Conservation (phyloP, 2,329 filamentous ascomycete genomes). For the Neurospora sp. region DNA sequence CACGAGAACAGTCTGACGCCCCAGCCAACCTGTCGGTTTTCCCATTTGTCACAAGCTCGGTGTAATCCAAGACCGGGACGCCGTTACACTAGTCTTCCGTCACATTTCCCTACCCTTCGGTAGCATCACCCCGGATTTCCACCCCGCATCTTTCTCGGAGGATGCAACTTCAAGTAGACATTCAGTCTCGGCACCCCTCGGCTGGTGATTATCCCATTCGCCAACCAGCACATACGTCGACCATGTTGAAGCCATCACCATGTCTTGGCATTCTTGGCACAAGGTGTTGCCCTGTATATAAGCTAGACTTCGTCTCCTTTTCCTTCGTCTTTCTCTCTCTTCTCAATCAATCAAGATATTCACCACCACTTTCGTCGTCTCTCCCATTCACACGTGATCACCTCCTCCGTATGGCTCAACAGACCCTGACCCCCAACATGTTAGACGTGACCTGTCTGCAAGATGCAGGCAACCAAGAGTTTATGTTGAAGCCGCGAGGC, state of each 20-base stretch:
- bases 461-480: background rate
- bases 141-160: conserved; percentile 13
- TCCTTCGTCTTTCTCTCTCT: no score
- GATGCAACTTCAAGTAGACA: conserved; percentile 13
- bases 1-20: background rate
- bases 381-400: no score
- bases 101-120: background rate
- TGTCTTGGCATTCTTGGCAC: no score
- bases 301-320: no score
- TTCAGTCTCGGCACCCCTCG: conserved; percentile 3
- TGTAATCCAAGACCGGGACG: background rate
- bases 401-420: no score
- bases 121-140: background rate
- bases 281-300: no score
- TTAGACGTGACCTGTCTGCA: background rate
- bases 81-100: background rate
- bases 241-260: no score
- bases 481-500: background rate
- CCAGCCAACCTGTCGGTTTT: background rate
- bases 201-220: background rate
- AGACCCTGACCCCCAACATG: background rate
- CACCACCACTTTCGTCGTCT: no score
- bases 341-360: no score
- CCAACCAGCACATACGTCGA: background rate
- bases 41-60: background rate